Percentiles rank a stretch among this genome's conserved stretches.
Evolutionary conservation across 148 eudicot species (phyloP).

Genomic region (Fallopia convolvulus): DNA sequence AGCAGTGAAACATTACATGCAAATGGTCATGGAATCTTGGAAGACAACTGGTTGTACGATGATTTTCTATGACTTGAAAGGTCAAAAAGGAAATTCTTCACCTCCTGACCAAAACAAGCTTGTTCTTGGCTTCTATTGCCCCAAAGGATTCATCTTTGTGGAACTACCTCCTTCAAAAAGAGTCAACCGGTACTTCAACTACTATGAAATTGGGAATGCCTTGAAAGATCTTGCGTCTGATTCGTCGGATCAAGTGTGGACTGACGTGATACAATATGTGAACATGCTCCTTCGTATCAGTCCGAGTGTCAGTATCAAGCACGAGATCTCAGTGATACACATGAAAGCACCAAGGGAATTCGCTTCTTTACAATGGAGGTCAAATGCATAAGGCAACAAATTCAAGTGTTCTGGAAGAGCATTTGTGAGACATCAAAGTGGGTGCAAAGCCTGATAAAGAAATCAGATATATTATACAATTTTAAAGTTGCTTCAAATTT

Average conservation of each 20-base stretch:
- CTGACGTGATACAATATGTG: not conserved
- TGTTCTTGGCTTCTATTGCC: not conserved
- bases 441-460: not conserved
- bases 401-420: not conserved
- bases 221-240: not conserved
- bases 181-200: not conserved
- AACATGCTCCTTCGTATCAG: not conserved
- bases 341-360: too few relatives aligned
- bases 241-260: not conserved
- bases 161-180: not conserved
- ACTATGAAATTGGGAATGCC: not conserved
- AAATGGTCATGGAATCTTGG: not conserved
- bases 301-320: not conserved
- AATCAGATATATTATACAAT: not conserved
- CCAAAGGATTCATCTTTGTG: not conserved
- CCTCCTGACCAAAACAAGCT: not conserved
- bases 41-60: not conserved
- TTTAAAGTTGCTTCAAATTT: not conserved
- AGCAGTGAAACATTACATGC: not conserved
- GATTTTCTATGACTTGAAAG: not conserved
- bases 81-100: not conserved
- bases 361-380: not conserved
- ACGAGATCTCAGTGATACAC: not conserved
- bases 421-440: not conserved
- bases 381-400: not conserved